Evolutionary conservation across 768 basidiomycete genomes (phyloP), one percentile per base, ranked within the genome.

Genomic region (Tricholoma bakamatsutake): DNA sequence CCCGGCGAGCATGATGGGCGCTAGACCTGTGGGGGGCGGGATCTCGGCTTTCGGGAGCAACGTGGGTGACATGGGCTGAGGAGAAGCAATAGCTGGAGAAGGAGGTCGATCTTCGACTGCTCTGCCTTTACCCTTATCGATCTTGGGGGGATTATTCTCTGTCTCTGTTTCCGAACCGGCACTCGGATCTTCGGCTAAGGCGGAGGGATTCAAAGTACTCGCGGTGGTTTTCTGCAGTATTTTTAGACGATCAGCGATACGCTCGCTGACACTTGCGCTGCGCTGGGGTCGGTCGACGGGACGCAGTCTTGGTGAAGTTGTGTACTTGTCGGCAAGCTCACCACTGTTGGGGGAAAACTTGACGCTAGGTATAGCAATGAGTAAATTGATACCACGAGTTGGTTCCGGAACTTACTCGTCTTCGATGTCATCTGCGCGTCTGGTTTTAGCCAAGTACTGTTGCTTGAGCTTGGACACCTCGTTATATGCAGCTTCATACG

Each of bases 381-480:
- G 8, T 35, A 13, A 33, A 24, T 45, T 48, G 21, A 39, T 30
- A 54, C 5, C 28, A 45, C 56, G 58, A 37, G 30, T 2, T 30
- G 28, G n/a, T 9, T 17, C 4, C 3, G 30, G 17, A 28, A 76
- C 92, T 64, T 70, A 96, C 94, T 96, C 93, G 67, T 97, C 94
- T 67, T 93, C 93, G 7, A 88, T 87, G 65, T 97, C 94, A 62
- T 97, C 94, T 13, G 94, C 93, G 39, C 82, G 81, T 53, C 90
- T 82, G 0, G 82, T 85, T 69, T 93, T 96, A 31, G 78, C 70
- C 10, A 91, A 68, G 65, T 96, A 96, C 53, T 82, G 76, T 51
- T 85, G 79, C 71, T 90, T 93, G 59, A 93, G 71, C 69, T 87
- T 87, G 42, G 76, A 67, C 5, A 91, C 87, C 52, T 89, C 85